phyloP scores from a whole-genome alignment of 2,329 filamentous ascomycete genomes.

The Bipolaris cookei region DNA sequence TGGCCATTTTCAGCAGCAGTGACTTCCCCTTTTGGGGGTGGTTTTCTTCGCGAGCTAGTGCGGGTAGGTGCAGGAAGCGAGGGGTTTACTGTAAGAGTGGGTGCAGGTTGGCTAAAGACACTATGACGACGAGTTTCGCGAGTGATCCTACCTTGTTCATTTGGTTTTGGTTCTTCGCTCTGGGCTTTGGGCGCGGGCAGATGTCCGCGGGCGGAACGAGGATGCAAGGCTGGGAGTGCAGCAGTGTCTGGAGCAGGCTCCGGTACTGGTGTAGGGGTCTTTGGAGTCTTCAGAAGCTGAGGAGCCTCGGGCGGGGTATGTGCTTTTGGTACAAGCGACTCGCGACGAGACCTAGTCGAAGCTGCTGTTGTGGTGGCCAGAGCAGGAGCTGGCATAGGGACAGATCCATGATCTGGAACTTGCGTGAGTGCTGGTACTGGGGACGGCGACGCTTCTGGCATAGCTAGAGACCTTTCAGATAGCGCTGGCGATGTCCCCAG shows the following conservation, averaged over 20 bases:
- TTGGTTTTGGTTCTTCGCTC: conserved; percentile 55
- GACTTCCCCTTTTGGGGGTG: conserved; percentile 75
- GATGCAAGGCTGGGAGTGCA: conserved; percentile 28
- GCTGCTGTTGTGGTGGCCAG: conserved; percentile 36
- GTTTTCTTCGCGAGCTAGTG: conserved; percentile 64
- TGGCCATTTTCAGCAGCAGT: conserved; percentile 65
- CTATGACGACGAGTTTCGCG: conserved; percentile 54
- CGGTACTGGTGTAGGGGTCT: conserved; percentile 24
- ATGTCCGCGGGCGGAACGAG: conserved; percentile 50
- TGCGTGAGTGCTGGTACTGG: conserved; percentile 3
- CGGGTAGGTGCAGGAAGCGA: conserved; percentile 43
- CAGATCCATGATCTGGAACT: conserved; percentile 14
- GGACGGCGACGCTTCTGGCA: conserved; percentile 8
- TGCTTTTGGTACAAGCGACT: conserved; percentile 40
- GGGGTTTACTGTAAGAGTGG: conserved; percentile 9
- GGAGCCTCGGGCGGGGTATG: conserved; percentile 29
- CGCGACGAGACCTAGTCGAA: conserved; percentile 44
- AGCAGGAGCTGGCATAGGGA: conserved; percentile 7
- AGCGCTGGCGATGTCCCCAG: conserved; percentile 24
- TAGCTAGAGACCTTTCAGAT: conserved; percentile 18
- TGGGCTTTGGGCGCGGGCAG: conserved; percentile 53
- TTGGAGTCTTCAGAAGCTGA: conserved; percentile 27
- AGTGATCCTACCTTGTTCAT: conserved; percentile 44
- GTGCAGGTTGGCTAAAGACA: conserved; percentile 52
- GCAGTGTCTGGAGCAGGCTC: conserved; percentile 23